These are phyloP conservation scores for Ambrosia hybrid DNA, from an alignment of 140 eudicot species.

Conservation along the genomic window DNA sequence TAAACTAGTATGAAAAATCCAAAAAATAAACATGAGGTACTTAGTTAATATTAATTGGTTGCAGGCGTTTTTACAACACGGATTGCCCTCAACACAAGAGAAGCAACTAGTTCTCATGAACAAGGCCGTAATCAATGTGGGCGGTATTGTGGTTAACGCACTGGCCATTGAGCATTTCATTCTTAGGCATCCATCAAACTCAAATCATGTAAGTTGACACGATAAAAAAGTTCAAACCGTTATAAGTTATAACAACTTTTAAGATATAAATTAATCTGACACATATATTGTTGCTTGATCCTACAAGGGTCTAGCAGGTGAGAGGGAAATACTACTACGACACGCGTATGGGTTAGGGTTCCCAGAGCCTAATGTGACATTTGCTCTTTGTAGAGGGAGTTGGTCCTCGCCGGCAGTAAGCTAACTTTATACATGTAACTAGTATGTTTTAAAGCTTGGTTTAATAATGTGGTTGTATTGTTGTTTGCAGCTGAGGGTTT, in stretches of 20 bases:
- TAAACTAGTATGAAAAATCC: background rate
- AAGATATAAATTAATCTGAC: slow-evolving; percentile 13
- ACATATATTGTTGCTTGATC: slow-evolving; percentile 9
- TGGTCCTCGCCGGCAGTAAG: slow-evolving; percentile 99
- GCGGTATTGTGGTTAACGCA: slow-evolving; percentile 81
- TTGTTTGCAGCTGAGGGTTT: slow-evolving; percentile 62
- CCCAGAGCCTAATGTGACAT: slow-evolving; percentile 93
- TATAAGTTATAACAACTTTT: background rate
- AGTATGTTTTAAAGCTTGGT: background rate
- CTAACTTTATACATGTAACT: background rate
- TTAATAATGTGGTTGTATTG: background rate
- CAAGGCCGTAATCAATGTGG: slow-evolving; percentile 91
- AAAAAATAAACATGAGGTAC: background rate
- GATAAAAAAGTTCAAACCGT: background rate
- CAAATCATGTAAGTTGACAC: slow-evolving; percentile 53
- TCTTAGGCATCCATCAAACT: slow-evolving; percentile 69
- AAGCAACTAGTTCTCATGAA: slow-evolving; percentile 62
- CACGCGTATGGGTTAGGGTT: slow-evolving; percentile 81
- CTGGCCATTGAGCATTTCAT: slow-evolving; percentile 84
- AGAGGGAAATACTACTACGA: slow-evolving; percentile 79
- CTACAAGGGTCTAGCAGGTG: slow-evolving; percentile 56
- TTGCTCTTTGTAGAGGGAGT: slow-evolving; percentile 86
- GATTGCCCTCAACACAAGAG: slow-evolving; percentile 83
- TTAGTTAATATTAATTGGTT: background rate
- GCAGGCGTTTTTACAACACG: slow-evolving; percentile 90